Evolutionary conservation across 108 stramenopile species (phyloP).

Genomic region (Chaetoceros muelleri): DNA sequence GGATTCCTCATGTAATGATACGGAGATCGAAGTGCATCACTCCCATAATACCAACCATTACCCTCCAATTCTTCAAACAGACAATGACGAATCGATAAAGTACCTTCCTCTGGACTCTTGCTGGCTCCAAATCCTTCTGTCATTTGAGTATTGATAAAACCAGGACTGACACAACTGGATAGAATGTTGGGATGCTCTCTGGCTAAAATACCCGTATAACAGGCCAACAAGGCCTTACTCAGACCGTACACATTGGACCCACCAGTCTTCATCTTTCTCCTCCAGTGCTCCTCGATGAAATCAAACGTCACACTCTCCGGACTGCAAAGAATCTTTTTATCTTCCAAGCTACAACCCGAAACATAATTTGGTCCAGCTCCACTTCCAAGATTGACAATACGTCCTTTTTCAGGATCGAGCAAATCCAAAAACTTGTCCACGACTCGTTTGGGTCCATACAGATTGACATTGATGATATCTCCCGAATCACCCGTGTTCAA

Average conservation of each 20-base stretch:
- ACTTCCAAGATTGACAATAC: slow-evolving; percentile 54
- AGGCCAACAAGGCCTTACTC: slow-evolving; percentile 41
- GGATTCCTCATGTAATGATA: slow-evolving; percentile 50
- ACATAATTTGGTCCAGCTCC: slow-evolving; percentile 43
- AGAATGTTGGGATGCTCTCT: slow-evolving; percentile 34
- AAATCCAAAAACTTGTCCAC: slow-evolving; percentile 33
- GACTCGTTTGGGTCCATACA: slow-evolving; percentile 44
- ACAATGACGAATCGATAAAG: slow-evolving; percentile 16
- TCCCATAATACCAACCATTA: slow-evolving; percentile 53
- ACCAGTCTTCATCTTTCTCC: slow-evolving; percentile 12
- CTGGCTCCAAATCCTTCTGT: slow-evolving; percentile 30
- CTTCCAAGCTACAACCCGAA: background rate
- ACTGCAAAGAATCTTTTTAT: slow-evolving; percentile 15
- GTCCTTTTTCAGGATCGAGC: slow-evolving; percentile 21
- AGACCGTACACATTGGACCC: slow-evolving; percentile 22
- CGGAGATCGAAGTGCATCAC: slow-evolving; percentile 42
- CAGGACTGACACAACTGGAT: slow-evolving; percentile 37
- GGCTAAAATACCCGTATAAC: slow-evolving; percentile 41
- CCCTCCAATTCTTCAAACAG: slow-evolving; percentile 29
- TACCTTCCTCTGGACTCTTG: slow-evolving; percentile 45
- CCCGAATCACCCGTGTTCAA: slow-evolving; percentile 14
- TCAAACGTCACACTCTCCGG: slow-evolving; percentile 15
- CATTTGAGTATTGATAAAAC: slow-evolving; percentile 54
- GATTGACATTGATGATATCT: slow-evolving; percentile 38
- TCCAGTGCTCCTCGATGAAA: slow-evolving; percentile 19